Percentiles rank a stretch among this genome's conserved stretches.
Conservation (phyloP, 2,329 filamentous ascomycete species). For the Teratosphaeria epicoccoides region DNA sequence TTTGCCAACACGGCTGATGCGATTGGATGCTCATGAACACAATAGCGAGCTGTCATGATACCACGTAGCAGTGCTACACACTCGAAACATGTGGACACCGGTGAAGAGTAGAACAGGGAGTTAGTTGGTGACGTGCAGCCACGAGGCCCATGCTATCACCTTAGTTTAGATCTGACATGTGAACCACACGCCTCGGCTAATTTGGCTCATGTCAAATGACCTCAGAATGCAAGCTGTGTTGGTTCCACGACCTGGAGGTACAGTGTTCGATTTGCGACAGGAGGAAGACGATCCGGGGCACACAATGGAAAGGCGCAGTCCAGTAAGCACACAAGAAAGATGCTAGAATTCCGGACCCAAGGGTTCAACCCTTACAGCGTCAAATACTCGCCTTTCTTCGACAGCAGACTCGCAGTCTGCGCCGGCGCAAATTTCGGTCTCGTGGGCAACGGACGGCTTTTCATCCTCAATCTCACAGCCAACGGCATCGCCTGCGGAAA, state of each 20-base stretch:
- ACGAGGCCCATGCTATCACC: background rate
- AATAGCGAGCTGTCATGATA: background rate
- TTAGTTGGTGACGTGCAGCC: background rate
- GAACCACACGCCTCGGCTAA: background rate
- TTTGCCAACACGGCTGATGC: background rate
- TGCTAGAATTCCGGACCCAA: conserved; percentile 89
- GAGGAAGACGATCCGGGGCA: background rate
- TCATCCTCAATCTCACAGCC: conserved; percentile 69
- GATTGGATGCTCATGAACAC: background rate
- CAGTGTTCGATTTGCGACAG: background rate
- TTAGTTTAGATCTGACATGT: background rate
- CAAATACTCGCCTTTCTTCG: conserved; percentile 98
- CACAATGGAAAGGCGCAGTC: background rate
- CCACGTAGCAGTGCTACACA: background rate
- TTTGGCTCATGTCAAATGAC: background rate
- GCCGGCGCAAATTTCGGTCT: conserved; percentile 93
- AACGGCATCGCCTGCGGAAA: conserved; percentile 78
- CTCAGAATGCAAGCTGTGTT: background rate
- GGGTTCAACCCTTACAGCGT: conserved; percentile 95
- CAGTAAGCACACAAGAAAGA: conserved; percentile 32
- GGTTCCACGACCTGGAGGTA: background rate
- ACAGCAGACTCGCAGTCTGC: conserved; percentile 83
- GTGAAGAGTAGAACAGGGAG: background rate
- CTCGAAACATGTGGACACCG: background rate
- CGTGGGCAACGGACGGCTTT: conserved; percentile 87